Base-by-base conservation (phyloP, 2,329 filamentous ascomycete species). In the Pyrenophora teres region DNA sequence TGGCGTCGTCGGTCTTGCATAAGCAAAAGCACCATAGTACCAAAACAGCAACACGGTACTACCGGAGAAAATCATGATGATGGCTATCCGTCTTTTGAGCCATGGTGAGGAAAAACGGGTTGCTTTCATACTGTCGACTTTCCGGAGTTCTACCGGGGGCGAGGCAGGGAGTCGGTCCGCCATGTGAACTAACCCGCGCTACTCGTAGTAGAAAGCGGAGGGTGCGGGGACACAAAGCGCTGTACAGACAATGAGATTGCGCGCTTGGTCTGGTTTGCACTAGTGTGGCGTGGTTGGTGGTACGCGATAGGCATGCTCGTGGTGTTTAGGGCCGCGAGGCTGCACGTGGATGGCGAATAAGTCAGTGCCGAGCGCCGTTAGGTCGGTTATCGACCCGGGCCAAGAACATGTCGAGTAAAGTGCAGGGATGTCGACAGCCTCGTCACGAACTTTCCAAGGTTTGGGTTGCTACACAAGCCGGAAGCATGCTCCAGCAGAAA, bases 11-110 rank as follows among this genome's bases (percentile, higher is more conserved):
- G 58, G 50, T 43, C 53, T 47, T n/a, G 46, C 58, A 16, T 50
- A 46, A 27, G 46, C 46, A 50, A 57, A 60, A 33, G 60, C 52
- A 25, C 60, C 63, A 50, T 62, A 66, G 15, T 60, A 58, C 55
- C 58, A 64, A 33, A 65, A 65, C 12, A 68, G 45, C 25, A 67
- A 33, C 16, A 60, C 51, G 25, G 54, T 53, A 13, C 56, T 64
- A 16, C 46, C 40, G 18, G 58, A 44, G 25, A 67, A 68, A 37
- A 65, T 52, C 52, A 63, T 63, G 40, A 61, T 57, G 30, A 59
- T 36, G 6, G 49, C 33, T 32, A 62, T 31, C 25, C 59, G 53
- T 37, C 53, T 50, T 49, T 57, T 60, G 30, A 62, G 42, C 56
- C 59, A 65, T 42, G 55, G 49, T 16, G 36, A 31, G 39, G 64